These are phyloP conservation scores for Komagataella ulmi DNA, from an alignment of 805 yeast species.

Conservation along the genomic window DNA sequence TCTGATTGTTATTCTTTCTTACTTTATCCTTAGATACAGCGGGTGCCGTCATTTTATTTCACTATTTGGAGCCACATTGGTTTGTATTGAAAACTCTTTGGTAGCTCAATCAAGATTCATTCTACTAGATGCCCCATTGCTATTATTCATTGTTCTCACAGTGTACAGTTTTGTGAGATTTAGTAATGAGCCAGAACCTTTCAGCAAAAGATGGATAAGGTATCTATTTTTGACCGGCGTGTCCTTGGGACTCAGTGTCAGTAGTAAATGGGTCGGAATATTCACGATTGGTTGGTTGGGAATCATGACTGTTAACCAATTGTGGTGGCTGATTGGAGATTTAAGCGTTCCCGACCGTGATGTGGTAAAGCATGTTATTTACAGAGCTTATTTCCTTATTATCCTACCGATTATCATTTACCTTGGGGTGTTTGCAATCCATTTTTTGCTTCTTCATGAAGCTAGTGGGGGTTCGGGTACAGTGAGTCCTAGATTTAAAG, in stretches of 20 bases:
- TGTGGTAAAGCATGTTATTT: constrained; percentile 24
- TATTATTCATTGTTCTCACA: constrained; percentile 32
- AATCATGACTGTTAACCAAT: constrained; percentile 27
- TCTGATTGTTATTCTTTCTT: constrained; percentile 36
- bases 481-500: constrained; percentile 58
- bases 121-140: constrained; percentile 28
- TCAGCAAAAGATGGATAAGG: constrained; percentile 37
- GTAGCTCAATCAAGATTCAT: constrained; percentile 47
- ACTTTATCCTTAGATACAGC: constrained; percentile 37
- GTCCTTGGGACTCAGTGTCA: constrained; percentile 38
- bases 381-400: constrained; percentile 28
- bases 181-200: constrained; percentile 24
- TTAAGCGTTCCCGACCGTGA: constrained; percentile 22
- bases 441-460: constrained; percentile 32
- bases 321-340: constrained; percentile 69
- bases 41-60: constrained; percentile 41
- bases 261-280: constrained; percentile 62
- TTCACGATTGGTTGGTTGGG: constrained; percentile 58
- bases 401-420: constrained; percentile 48
- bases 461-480: constrained; percentile 48
- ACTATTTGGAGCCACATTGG: constrained; percentile 32
- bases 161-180: constrained; percentile 38
- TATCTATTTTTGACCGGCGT: constrained; percentile 33
- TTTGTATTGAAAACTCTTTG: constrained; percentile 52
- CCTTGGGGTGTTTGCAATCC: constrained; percentile 40